These are phyloP conservation scores for Lavandula angustifolia DNA, from an alignment of 257 asterid species.

Conservation along the genomic window DNA sequence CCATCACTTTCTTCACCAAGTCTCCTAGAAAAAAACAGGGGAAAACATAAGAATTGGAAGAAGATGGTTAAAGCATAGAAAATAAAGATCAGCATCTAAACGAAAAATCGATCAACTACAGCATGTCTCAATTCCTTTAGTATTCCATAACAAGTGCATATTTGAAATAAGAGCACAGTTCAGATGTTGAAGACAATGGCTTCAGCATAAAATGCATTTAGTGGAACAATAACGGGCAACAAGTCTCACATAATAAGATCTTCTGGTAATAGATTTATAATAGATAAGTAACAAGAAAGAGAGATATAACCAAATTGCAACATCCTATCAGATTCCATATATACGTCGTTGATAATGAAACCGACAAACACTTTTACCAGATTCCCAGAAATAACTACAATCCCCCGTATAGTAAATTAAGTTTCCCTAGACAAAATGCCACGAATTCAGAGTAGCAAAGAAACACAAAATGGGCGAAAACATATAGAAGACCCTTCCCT, in stretches of 20 bases:
- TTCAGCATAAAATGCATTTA: neutral
- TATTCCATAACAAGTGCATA: neutral
- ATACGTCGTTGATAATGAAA: conserved; percentile 5
- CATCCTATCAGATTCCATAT: conserved; percentile 8
- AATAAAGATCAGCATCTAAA: neutral
- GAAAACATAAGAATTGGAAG: conserved; percentile 20
- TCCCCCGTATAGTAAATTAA: neutral
- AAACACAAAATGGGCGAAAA: neutral
- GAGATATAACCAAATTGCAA: neutral
- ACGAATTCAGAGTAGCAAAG: neutral
- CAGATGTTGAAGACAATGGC: neutral
- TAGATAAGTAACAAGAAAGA: conserved; percentile 2
- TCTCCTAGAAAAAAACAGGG: conserved; percentile 46
- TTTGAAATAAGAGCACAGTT: neutral
- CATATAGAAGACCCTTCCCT: neutral
- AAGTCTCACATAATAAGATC: neutral
- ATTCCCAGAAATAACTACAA: conserved; percentile 4
- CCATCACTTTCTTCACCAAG: conserved; percentile 88
- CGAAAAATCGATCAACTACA: neutral
- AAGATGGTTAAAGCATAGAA: neutral
- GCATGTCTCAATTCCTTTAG: neutral
- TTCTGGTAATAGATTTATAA: neutral
- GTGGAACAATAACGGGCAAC: neutral
- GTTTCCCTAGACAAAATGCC: neutral
- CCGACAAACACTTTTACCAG: conserved; percentile 3